Conservation (phyloP, 805 yeast species). For the Yarrowia hollandica region DNA sequence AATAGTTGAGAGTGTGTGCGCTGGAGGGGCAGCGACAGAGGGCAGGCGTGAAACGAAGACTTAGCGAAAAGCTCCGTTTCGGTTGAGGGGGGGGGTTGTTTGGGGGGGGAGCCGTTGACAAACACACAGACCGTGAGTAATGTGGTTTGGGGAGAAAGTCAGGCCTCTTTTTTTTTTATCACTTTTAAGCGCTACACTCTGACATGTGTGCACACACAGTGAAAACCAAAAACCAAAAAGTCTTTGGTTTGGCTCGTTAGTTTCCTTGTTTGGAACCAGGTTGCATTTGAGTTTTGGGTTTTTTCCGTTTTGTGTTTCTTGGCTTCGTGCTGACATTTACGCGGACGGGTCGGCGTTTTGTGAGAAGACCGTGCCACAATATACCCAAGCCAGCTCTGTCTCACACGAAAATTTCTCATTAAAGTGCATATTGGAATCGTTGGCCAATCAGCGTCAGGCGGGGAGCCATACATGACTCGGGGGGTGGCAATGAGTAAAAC, state of each 20-base stretch:
- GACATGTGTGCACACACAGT: neutral
- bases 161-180: conserved; percentile 8
- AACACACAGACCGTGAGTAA: conserved; percentile 10
- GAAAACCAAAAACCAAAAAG: no score
- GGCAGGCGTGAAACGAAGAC: conserved; percentile 33
- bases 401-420: conserved; percentile 14
- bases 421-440: neutral
- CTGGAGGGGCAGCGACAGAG: no score
- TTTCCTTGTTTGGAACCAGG: conserved; percentile 21
- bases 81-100: neutral
- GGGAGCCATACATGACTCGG: neutral
- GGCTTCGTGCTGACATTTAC: neutral
- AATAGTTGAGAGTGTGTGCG: no score
- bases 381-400: no score
- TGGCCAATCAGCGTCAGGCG: neutral
- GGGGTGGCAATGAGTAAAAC: no score
- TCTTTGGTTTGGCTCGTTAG: no score
- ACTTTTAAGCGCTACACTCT: conserved; percentile 14
- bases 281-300: neutral
- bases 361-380: no score
- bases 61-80: conserved; percentile 37
- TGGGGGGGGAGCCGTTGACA: neutral
- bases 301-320: neutral
- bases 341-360: no score
- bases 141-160: conserved; percentile 19